Evolutionary conservation across 352 stramenopile genomes (phyloP).

Genomic region (Detonula confervacea): DNA sequence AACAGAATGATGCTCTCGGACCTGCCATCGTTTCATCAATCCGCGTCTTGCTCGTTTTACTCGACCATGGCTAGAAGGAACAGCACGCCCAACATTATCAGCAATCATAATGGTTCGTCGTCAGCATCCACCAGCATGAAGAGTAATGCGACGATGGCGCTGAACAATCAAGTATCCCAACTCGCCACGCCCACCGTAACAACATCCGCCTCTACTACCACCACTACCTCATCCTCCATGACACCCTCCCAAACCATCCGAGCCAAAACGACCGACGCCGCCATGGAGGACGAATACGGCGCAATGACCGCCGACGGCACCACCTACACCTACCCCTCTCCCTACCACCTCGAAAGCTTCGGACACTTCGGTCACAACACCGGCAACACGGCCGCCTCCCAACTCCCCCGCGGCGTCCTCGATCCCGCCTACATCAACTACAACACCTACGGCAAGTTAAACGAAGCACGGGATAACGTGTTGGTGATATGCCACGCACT

Average conservation of each 20-base stretch:
- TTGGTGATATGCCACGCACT: conserved; percentile 94
- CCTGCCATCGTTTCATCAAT: background rate
- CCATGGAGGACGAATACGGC: conserved; percentile 86
- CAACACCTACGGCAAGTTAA: conserved; percentile 93
- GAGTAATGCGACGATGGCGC: too few relatives aligned
- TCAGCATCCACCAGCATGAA: too few relatives aligned
- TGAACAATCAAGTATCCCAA: too few relatives aligned
- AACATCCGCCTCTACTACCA: background rate
- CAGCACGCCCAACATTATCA: too few relatives aligned
- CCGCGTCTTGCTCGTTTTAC: conserved; percentile 7
- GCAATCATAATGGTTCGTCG: too few relatives aligned
- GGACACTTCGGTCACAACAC: conserved; percentile 44
- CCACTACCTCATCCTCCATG: background rate
- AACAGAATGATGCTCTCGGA: background rate
- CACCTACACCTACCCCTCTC: conserved; percentile 62
- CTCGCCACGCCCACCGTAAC: too few relatives aligned
- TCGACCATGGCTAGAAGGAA: background rate
- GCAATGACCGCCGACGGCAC: conserved; percentile 76
- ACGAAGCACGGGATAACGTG: conserved; percentile 89
- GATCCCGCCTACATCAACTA: conserved; percentile 80
- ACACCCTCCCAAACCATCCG: too few relatives aligned
- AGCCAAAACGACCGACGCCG: background rate
- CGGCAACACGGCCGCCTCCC: background rate
- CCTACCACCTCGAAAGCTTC: conserved; percentile 75
- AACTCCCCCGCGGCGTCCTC: conserved; percentile 76